These are phyloP conservation scores for Pisolithus sp. DNA, from an alignment of 768 basidiomycete species.

Conservation along the genomic window DNA sequence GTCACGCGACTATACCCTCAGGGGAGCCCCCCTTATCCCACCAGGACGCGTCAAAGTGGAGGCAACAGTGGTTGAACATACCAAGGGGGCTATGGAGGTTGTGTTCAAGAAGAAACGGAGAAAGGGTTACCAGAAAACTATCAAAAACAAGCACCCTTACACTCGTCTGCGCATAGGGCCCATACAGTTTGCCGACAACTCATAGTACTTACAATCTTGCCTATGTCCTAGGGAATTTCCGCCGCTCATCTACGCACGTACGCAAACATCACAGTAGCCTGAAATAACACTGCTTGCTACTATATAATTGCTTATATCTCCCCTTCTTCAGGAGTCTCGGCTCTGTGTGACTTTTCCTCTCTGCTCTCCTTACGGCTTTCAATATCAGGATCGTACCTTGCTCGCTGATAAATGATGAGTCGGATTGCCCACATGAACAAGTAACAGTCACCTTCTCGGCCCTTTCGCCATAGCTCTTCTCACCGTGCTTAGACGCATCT, in stretches of 20 bases:
- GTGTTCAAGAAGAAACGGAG: constrained; percentile 96
- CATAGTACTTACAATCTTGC: constrained; percentile 13
- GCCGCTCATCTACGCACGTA: too few species aligned
- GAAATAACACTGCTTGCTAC: too few species aligned
- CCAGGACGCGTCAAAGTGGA: constrained; percentile 61
- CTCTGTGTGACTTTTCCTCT: constrained; percentile 38
- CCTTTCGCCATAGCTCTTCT: constrained; percentile 25
- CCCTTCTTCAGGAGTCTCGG: constrained; percentile 82
- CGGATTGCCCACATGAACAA: not conserved
- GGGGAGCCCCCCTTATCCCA: constrained; percentile 69
- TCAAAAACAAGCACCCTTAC: constrained; percentile 90
- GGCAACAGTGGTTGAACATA: constrained; percentile 96
- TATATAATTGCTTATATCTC: constrained; percentile 50
- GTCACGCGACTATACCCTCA: constrained; percentile 89
- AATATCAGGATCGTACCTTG: constrained; percentile 46
- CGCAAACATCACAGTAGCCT: too few species aligned
- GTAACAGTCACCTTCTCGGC: constrained; percentile 53
- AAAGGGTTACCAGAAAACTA: constrained; percentile 95
- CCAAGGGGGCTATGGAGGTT: constrained; percentile 86
- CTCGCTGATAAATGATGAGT: constrained; percentile 34
- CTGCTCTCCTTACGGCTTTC: constrained; percentile 40
- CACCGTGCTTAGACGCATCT: constrained; percentile 34
- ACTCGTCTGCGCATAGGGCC: constrained; percentile 90
- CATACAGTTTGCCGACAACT: constrained; percentile 45
- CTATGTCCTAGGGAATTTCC: too few species aligned